phyloP scores from a whole-genome alignment of 2,329 filamentous ascomycete genomes.

The Paramyrothecium sp. region DNA sequence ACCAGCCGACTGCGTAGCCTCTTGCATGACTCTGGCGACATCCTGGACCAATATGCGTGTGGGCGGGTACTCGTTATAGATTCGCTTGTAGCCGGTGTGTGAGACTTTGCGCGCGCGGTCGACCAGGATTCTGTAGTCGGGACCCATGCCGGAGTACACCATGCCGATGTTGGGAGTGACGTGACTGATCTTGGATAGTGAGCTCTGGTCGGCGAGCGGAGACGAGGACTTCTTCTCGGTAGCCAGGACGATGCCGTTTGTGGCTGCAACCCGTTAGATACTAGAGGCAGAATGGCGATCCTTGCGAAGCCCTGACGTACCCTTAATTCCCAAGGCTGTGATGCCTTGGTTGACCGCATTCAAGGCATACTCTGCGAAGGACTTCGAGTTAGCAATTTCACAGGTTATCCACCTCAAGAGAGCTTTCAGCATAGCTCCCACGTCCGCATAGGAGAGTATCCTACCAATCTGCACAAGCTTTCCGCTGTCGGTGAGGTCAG shows the following conservation, averaged over 20 bases:
- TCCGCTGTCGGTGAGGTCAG: slow-evolving; percentile 59
- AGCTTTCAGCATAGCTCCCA: neutral
- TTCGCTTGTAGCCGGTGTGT: slow-evolving; percentile 97
- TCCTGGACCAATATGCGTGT: slow-evolving; percentile 99
- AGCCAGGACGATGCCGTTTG: slow-evolving; percentile 97
- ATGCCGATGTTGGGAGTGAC: slow-evolving; percentile 99
- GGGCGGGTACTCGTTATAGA: slow-evolving; percentile 99
- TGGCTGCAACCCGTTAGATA: slow-evolving; percentile 58
- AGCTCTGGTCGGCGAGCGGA: slow-evolving; percentile 91
- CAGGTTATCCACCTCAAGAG: neutral
- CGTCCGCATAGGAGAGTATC: slow-evolving; percentile 12
- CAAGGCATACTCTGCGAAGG: slow-evolving; percentile 83
- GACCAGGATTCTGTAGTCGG: slow-evolving; percentile 95
- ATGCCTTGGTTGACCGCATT: slow-evolving; percentile 99
- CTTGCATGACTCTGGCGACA: slow-evolving; percentile 96
- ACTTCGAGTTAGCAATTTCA: slow-evolving; percentile 11
- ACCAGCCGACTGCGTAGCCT: slow-evolving; percentile 96
- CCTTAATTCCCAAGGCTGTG: slow-evolving; percentile 97
- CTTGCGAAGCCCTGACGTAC: slow-evolving; percentile 42
- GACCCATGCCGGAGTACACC: slow-evolving; percentile 99
- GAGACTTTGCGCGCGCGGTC: slow-evolving; percentile 98
- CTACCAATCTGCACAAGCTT: slow-evolving; percentile 97
- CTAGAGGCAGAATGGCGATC: neutral
- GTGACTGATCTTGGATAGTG: slow-evolving; percentile 94
- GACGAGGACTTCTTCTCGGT: slow-evolving; percentile 99